Evolutionary conservation across 2,329 filamentous ascomycete genomes (phyloP), one percentile per base, ranked within the genome.

Genomic region (Xylaria sp.): DNA sequence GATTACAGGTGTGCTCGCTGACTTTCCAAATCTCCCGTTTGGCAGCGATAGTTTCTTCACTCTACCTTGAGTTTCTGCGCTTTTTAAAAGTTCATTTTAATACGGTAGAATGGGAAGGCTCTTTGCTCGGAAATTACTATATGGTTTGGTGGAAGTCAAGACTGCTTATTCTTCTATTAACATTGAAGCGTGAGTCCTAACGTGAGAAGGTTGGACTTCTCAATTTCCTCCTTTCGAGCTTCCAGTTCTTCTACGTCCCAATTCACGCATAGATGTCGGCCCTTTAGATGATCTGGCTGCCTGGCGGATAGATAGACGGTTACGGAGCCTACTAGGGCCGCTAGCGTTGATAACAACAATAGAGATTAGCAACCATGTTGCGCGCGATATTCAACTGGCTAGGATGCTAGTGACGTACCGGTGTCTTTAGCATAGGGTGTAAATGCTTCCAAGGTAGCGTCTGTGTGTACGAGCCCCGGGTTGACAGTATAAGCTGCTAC

Each of bases 1-100:
- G 23, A 66, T 69, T 33, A 69, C 62, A 6, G 63, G 63, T 33
- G 63, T 69, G 28, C 51, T 69, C 2, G 67, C 63, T 7, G 67
- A 69, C 58, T 63, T 66, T 44, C 67, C 63, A 10, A 62, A 58
- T 48, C 63, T 69, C 28, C 67, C 63, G 2, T 66, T 63, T 40
- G 53, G 67, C 15, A 66, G 20, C 31, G 58, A 69, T 33, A 59
- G 46, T 17, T 69, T 69, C 48, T 69, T 59, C 38, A 44, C 53
- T 17, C 44, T 58, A 2, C 63, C 46, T 42, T 66, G 38, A 56
- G 15, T 46, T 15, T 33, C 44, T 49, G 13, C 26, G n/a, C 15
- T 48, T 58, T 31, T 20, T 42, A 17, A 28, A 7, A 17, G n/a
- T 36, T 10, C 15, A 2, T 44, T 42, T 58, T 31, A 9, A 44